Base-by-base conservation (phyloP, 257 asterid genomes). In the Primulina eburnea region DNA sequence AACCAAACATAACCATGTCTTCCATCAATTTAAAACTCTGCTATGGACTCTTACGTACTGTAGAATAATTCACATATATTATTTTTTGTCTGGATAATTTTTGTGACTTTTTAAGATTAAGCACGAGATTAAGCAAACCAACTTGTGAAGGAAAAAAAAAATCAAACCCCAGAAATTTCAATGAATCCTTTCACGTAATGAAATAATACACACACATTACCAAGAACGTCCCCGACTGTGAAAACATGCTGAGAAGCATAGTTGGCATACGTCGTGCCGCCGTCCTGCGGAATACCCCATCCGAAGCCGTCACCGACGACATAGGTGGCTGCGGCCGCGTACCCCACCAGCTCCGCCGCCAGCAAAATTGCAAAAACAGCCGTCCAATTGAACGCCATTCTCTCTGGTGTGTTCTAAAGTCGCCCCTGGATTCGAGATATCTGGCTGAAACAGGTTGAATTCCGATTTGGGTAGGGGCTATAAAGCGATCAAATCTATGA, bases 241-340 rank as follows among this genome's bases (percentile, higher is more conserved):
- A 84, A 82, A 70, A 33, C 59, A 59, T 79, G 81, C 50, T 59
- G 83, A 50, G 89, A 52, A 64, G 95, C 87, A 85, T 84, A 88
- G 61, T 59, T 38, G 71, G 84, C 7, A 79, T 77, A 88, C 52
- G 33, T 7, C 35, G 69, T 2, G 60, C 84, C 37, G 35, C 74
- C 76, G 29, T 35, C 73, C 3, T 62, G 30, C 8, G 95, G 91
- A 64, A 84, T 73, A 10, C 17, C 29, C 95, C 95, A 88, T 0
- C 95, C 91, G 34, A 55, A 0, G 65, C 5, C 67, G 70, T 79
- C 95, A 29, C 91, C 90, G 75, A 88, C 95, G 2, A 62, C 52
- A 55, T 76, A 84, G 4, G 86, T 82, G 57, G 86, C 84, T 0
- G 89, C 92, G 11, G 68, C 58, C 7, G 84, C 82, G 67, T 68